A percentile compares a stretch with the other conserved stretches of the same genome.
phyloP scores from a whole-genome alignment of 2,329 filamentous ascomycete species.

The Curvularia eragrostidis region DNA sequence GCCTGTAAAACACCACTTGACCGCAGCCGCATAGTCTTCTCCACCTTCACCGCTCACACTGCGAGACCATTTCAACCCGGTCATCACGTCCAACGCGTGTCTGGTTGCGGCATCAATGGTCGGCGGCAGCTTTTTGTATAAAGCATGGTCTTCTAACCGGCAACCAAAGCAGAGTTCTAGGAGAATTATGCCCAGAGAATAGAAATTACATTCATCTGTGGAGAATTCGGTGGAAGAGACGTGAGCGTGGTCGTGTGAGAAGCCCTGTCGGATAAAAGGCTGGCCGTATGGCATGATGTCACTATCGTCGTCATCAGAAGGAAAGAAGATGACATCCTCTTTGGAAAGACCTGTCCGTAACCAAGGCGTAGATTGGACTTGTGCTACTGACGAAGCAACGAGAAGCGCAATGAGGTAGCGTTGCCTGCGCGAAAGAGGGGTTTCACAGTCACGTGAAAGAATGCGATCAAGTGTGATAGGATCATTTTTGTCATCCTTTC shows the following conservation, averaged over 20 bases:
- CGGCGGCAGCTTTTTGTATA: neutral
- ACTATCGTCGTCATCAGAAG: neutral
- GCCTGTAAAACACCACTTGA: conserved; percentile 2
- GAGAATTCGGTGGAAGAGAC: neutral
- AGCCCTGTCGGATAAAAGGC: neutral
- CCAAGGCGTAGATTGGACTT: neutral
- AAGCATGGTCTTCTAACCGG: neutral
- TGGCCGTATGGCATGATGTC: neutral
- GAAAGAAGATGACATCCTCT: neutral
- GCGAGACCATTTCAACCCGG: neutral
- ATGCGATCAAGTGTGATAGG: neutral
- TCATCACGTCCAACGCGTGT: neutral
- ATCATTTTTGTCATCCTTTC: neutral
- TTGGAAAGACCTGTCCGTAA: neutral
- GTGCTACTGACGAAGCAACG: neutral
- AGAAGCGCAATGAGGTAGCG: neutral
- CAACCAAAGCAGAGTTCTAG: neutral
- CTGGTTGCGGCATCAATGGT: neutral
- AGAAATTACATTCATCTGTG: neutral
- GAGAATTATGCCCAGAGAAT: neutral
- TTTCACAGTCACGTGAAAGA: neutral
- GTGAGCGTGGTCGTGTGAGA: neutral
- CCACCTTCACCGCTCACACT: neutral
- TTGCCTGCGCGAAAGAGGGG: neutral
- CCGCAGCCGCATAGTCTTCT: neutral